Evolutionary conservation across 208 protist species (phyloP).

Genomic region (Zelonia costaricensis): DNA sequence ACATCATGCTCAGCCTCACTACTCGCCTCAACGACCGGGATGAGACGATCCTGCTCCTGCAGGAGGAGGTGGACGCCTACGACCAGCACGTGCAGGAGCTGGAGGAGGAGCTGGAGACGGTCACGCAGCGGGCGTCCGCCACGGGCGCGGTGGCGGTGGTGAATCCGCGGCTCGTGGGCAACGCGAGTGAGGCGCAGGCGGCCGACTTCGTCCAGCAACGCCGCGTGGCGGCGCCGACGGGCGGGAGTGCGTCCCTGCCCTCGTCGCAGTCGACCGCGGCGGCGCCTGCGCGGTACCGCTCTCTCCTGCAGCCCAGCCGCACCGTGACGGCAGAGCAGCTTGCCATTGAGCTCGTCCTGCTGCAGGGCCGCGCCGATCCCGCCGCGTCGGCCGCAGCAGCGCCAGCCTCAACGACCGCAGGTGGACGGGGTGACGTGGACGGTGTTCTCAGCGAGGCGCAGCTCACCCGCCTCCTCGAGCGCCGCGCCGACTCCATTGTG

Average conservation of each 20-base stretch:
- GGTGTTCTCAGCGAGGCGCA: slow-evolving; percentile 2
- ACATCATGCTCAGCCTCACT: slow-evolving; percentile 96
- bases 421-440: background rate
- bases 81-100: slow-evolving; percentile 76
- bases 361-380: slow-evolving; percentile 12
- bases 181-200: slow-evolving; percentile 35
- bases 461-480: slow-evolving; percentile 8
- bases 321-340: slow-evolving; percentile 64
- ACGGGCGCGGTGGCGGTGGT: slow-evolving; percentile 15
- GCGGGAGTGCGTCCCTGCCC: background rate
- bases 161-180: slow-evolving; percentile 19
- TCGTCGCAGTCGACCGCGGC: background rate
- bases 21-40: slow-evolving; percentile 93
- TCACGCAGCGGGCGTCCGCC: slow-evolving; percentile 3
- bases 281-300: slow-evolving; percentile 35
- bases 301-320: slow-evolving; percentile 30
- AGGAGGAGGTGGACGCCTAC: slow-evolving; percentile 89
- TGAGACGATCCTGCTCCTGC: slow-evolving; percentile 85
- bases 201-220: slow-evolving; percentile 42
- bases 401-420: too few relatives aligned
- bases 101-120: slow-evolving; percentile 58
- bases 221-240: slow-evolving; percentile 9
- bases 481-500: slow-evolving; percentile 17
- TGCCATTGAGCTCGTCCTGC: slow-evolving; percentile 63
- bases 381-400: background rate